A percentile compares a stretch with the other conserved stretches of the same genome.
Conservation (phyloP, 306 rosid species). For the Rosa persica region DNA sequence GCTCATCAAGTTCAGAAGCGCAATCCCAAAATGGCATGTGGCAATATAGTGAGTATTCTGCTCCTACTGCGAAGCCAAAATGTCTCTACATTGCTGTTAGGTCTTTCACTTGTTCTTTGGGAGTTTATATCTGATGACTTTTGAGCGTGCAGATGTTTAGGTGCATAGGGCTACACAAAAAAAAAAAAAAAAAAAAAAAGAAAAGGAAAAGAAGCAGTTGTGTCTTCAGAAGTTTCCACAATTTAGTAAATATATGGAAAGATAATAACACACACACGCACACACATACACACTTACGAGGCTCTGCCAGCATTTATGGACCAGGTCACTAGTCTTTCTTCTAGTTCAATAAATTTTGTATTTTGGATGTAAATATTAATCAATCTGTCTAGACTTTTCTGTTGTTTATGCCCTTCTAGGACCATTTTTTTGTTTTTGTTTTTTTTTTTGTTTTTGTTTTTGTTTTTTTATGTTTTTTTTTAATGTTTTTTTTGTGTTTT, state of each 20-base stretch:
- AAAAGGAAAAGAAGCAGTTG: too few species aligned
- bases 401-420: too few species aligned
- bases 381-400: neutral
- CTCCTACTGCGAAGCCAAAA: slow-evolving; percentile 1
- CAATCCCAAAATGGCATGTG: slow-evolving; percentile 32
- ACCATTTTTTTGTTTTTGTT: too few species aligned
- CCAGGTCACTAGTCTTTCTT: neutral
- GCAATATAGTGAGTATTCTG: slow-evolving; percentile 43
- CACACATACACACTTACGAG: neutral
- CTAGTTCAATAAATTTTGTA: neutral
- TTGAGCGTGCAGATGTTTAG: neutral
- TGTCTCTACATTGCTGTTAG: neutral
- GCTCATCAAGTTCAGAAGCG: slow-evolving; percentile 35
- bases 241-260: neutral
- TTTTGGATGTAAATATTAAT: neutral
- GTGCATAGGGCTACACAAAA: neutral
- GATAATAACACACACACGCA: neutral
- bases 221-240: neutral
- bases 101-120: neutral
- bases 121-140: neutral
- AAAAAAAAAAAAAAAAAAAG: neutral
- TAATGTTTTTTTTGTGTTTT: neutral
- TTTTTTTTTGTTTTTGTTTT: too few species aligned
- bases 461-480: too few species aligned
- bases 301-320: neutral